These are phyloP conservation scores for Fusarium sp. DNA, from an alignment of 2,329 filamentous ascomycete genomes.

Conservation along the genomic window DNA sequence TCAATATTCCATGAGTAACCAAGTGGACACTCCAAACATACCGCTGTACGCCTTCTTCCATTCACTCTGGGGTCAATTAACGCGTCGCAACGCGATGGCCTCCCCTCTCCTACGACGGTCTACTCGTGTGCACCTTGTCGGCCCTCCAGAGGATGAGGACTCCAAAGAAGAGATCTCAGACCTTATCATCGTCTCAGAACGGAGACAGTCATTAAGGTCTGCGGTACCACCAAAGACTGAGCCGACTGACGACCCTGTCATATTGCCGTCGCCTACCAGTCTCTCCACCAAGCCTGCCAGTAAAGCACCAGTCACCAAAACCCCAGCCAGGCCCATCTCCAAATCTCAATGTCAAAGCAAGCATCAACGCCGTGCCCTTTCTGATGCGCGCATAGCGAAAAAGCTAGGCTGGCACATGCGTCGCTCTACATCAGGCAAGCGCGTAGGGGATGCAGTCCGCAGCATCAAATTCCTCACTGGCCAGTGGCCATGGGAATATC, in stretches of 20 bases:
- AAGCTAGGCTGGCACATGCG: not conserved
- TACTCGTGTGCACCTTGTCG: not conserved
- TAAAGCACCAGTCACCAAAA: not conserved
- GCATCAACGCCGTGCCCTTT: not conserved
- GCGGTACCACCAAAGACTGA: not conserved
- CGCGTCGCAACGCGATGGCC: not conserved
- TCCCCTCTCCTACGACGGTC: not conserved
- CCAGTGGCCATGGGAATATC: conserved; percentile 15
- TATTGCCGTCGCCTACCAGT: not conserved
- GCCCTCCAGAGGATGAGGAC: not conserved
- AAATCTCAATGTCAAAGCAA: not conserved
- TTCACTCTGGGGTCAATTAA: not conserved
- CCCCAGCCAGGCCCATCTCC: not conserved
- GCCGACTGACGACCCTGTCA: not conserved
- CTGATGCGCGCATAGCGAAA: not conserved
- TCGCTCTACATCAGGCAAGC: not conserved
- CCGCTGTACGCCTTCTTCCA: not conserved
- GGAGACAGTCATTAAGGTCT: not conserved
- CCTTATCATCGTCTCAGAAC: not conserved
- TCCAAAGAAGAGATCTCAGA: not conserved
- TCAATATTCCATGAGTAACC: not conserved
- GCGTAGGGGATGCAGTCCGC: conserved; percentile 1
- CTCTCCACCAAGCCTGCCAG: not conserved
- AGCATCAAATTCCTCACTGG: not conserved
- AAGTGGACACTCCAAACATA: not conserved